Conservation (phyloP, 1,139 yeast genomes). For the Suhomyces wounanorum region DNA sequence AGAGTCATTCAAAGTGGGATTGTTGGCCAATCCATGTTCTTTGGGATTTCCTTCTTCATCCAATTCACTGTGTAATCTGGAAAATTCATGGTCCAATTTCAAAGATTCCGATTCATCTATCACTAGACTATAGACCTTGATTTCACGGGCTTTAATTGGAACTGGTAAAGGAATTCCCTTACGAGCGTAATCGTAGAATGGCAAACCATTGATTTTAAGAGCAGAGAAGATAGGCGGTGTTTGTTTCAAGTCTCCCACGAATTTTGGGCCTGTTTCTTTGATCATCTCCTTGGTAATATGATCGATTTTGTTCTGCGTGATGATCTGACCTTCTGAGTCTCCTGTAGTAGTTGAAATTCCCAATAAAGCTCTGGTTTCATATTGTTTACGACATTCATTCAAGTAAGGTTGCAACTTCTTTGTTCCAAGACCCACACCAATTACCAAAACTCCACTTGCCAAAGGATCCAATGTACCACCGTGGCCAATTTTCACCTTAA, state of each 20-base stretch:
- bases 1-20: constrained; percentile 66
- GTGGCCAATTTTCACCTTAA: constrained; percentile 91
- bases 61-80: constrained; percentile 49
- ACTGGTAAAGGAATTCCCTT: constrained; percentile 83
- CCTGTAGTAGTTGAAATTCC: constrained; percentile 95
- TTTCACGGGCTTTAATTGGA: constrained; percentile 74
- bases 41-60: constrained; percentile 55
- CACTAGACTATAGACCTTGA: constrained; percentile 57
- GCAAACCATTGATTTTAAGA: constrained; percentile 90
- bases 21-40: constrained; percentile 47
- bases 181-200: constrained; percentile 91
- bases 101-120: constrained; percentile 57
- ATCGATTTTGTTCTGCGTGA: constrained; percentile 56
- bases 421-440: constrained; percentile 91
- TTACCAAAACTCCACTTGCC: constrained; percentile 89
- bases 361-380: constrained; percentile 80
- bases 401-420: constrained; percentile 72
- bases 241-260: constrained; percentile 78
- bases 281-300: constrained; percentile 63
- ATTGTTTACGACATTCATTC: constrained; percentile 72
- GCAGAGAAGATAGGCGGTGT: constrained; percentile 97
- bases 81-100: constrained; percentile 56
- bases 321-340: constrained; percentile 84
- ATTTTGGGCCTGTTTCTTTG: constrained; percentile 53
- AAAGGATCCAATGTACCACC: constrained; percentile 97